Base-by-base conservation (phyloP, 1,284 basidiomycete species). In the Ustilago cynodontis region DNA sequence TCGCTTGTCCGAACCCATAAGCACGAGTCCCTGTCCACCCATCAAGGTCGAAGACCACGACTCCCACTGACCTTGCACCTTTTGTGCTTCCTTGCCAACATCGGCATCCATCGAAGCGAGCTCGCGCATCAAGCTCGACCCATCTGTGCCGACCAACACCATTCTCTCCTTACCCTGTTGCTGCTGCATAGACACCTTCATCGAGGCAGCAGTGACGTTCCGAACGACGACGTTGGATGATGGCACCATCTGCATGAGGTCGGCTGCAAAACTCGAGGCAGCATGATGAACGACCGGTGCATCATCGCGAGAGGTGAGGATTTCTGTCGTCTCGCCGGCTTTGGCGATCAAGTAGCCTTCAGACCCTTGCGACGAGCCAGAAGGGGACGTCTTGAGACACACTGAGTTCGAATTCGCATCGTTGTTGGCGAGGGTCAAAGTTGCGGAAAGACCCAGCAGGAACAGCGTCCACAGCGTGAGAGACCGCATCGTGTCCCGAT, bases 221-320 rank as follows among this genome's bases (percentile, higher is more conserved):
- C 68, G 58, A 16, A 71, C 68, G 11, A 71, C 62, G 18, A 65
- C 68, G 39, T 49, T 57, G 26, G 62, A 57, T 3, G 54, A 49
- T 11, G 62, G 58, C 0, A 65, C 62, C 62, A 65, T 65, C 20
- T 49, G 62, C 68, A 61, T 61, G 41, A 71, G 33, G 28, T 71
- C 68, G 6, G 54, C 24, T 7, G 68, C 68, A 20, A 71, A 61
- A 33, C 58, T 61, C 7, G 50, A 43, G 1, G 68, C 68, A 9
- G 68, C 58, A 47, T 71, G 68, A 39, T 71, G 68, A 8, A 65
- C 54, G 33, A 71, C 58, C 0, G 62, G 26, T 18, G 68, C 59
- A n/a, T 71, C 68, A 39, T 71, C 58, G 53, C 68, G 58, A 31
- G 68, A 71, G n/a, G 68, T 71, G 54, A 71, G 68, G 33, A 71